These are phyloP conservation scores for Penicillium sp. DNA, from an alignment of 2,329 filamentous ascomycete species.

Conservation along the genomic window DNA sequence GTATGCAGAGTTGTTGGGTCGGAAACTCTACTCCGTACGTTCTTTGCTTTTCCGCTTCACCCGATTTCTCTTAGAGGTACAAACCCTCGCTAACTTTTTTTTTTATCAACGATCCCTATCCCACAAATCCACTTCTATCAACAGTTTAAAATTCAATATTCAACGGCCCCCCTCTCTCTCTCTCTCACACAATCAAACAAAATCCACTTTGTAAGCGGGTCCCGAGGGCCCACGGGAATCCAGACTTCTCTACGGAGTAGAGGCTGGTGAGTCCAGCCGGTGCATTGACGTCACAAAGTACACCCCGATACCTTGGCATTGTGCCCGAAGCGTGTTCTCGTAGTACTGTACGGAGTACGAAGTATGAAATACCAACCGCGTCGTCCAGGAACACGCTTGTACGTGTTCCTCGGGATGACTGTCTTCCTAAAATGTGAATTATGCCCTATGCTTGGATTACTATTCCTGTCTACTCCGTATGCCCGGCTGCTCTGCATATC, in stretches of 20 bases:
- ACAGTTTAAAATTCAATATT: neutral
- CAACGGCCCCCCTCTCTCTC: neutral
- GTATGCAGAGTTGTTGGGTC: neutral
- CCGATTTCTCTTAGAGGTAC: no score
- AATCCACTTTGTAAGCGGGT: neutral
- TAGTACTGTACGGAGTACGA: neutral
- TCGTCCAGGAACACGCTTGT: neutral
- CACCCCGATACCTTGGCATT: conserved; percentile 4
- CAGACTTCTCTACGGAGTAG: conserved; percentile 9
- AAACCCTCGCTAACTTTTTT: conserved; percentile 13
- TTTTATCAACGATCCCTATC: neutral
- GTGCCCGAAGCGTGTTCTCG: conserved; percentile 2
- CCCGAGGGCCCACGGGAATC: conserved; percentile 1
- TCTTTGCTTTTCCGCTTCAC: neutral
- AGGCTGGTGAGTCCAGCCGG: neutral
- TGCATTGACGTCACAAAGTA: conserved; percentile 12
- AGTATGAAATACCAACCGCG: neutral
- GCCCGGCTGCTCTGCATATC: neutral
- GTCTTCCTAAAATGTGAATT: neutral
- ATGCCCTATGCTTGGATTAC: neutral
- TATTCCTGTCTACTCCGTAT: neutral
- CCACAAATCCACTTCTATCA: neutral
- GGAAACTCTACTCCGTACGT: neutral
- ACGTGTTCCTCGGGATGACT: neutral
- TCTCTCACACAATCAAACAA: neutral